These are phyloP conservation scores for Aspergillus homomorphus DNA, from an alignment of 495 filamentous ascomycete species.

Conservation along the genomic window DNA sequence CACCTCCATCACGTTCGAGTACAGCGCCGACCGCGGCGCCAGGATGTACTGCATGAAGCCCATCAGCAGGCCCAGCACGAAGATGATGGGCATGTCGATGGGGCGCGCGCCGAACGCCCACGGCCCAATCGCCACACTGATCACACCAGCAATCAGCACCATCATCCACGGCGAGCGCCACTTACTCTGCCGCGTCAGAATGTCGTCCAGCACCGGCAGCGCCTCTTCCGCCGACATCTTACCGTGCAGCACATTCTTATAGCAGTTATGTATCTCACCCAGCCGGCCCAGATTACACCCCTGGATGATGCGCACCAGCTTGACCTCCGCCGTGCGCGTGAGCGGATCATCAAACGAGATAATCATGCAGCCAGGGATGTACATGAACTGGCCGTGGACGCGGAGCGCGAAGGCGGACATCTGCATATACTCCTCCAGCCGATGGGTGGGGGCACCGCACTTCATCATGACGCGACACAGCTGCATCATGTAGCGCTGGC, in stretches of 20 bases:
- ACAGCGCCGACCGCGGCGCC: slow-evolving; percentile 72
- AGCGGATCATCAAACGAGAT: slow-evolving; percentile 88
- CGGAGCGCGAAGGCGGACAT: slow-evolving; percentile 89
- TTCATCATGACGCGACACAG: slow-evolving; percentile 85
- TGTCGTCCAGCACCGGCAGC: slow-evolving; percentile 62
- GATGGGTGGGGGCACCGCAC: slow-evolving; percentile 75
- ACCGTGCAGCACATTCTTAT: slow-evolving; percentile 91
- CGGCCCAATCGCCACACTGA: slow-evolving; percentile 72
- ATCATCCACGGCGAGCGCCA: slow-evolving; percentile 66
- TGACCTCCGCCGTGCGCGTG: slow-evolving; percentile 90
- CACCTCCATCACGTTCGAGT: slow-evolving; percentile 87
- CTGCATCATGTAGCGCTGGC: slow-evolving; percentile 83
- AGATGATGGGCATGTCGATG: slow-evolving; percentile 85
- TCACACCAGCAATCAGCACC: slow-evolving; percentile 75
- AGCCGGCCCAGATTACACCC: slow-evolving; percentile 84
- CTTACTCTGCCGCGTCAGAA: slow-evolving; percentile 62
- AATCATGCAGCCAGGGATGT: slow-evolving; percentile 93
- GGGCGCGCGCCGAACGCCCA: slow-evolving; percentile 84
- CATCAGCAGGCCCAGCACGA: slow-evolving; percentile 78
- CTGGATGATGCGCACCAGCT: slow-evolving; percentile 73
- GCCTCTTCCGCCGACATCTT: slow-evolving; percentile 82
- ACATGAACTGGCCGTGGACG: slow-evolving; percentile 87
- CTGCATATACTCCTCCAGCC: slow-evolving; percentile 81
- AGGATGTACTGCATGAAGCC: slow-evolving; percentile 80
- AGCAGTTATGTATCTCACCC: slow-evolving; percentile 81